Percentiles rank a stretch among this genome's conserved stretches.
Conservation (phyloP, 352 stramenopile genomes). For the Phytophthora sojae region DNA sequence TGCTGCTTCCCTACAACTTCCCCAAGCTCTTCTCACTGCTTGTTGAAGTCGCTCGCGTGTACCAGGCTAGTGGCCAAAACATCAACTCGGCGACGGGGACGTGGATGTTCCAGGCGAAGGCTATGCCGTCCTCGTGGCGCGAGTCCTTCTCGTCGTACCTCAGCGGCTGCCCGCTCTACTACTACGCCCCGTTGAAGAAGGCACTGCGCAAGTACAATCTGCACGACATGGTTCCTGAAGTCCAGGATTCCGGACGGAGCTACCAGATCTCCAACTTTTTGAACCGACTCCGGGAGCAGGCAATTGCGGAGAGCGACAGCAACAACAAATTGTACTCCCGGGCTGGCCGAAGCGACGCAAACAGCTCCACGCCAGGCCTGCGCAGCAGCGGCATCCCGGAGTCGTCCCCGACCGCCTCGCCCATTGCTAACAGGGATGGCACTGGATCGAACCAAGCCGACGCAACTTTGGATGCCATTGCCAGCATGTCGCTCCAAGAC, state of each 20-base stretch:
- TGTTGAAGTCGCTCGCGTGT: slow-evolving; percentile 83
- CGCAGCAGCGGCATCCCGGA: slow-evolving; percentile 40
- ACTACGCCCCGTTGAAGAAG: slow-evolving; percentile 85
- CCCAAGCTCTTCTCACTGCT: slow-evolving; percentile 82
- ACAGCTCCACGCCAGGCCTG: slow-evolving; percentile 15
- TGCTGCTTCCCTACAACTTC: slow-evolving; percentile 92
- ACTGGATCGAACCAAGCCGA: slow-evolving; percentile 35
- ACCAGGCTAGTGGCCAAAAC: slow-evolving; percentile 81
- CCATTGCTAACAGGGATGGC: slow-evolving; percentile 33
- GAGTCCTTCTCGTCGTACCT: slow-evolving; percentile 87
- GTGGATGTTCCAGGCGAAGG: slow-evolving; percentile 90
- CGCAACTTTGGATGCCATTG: slow-evolving; percentile 60
- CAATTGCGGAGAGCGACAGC: slow-evolving; percentile 74
- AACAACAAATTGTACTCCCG: slow-evolving; percentile 83
- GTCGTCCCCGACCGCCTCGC: slow-evolving; percentile 48
- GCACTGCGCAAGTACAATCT: slow-evolving; percentile 89
- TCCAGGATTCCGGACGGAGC: slow-evolving; percentile 81
- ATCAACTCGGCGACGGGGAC: slow-evolving; percentile 66
- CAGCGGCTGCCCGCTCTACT: slow-evolving; percentile 79
- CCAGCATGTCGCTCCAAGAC: slow-evolving; percentile 72
- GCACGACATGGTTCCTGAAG: slow-evolving; percentile 87
- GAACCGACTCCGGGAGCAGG: slow-evolving; percentile 77
- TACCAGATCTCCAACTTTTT: slow-evolving; percentile 87
- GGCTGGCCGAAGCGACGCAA: slow-evolving; percentile 32
- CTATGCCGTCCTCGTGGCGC: slow-evolving; percentile 87